These are phyloP conservation scores for Chlorella sp. DNA, from an alignment of 139 green algal genomes.

Conservation along the genomic window DNA sequence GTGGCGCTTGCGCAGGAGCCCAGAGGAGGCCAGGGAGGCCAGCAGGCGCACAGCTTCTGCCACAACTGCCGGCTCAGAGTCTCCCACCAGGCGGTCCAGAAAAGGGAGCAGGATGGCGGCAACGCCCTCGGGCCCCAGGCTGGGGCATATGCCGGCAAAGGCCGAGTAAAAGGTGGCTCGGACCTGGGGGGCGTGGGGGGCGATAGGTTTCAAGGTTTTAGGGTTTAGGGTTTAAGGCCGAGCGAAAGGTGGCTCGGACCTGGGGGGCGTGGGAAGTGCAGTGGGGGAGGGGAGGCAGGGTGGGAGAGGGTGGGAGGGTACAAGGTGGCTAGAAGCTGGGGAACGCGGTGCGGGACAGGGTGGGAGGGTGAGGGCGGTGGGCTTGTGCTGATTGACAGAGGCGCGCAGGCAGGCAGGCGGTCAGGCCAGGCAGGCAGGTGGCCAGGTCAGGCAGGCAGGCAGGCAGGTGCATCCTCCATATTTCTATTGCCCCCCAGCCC, in stretches of 20 bases:
- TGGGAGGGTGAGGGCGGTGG: too few species aligned
- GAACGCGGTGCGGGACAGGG: too few species aligned
- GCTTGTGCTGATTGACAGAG: too few species aligned
- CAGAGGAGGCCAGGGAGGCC: constrained; percentile 28
- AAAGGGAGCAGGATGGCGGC: constrained; percentile 94
- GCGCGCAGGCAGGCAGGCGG: constrained; percentile 31
- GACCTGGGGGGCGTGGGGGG: background rate
- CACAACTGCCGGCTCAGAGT: constrained; percentile 70
- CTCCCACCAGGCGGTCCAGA: constrained; percentile 84
- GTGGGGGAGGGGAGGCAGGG: too few species aligned
- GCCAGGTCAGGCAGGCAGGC: background rate
- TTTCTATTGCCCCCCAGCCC: background rate
- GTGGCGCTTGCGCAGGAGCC: constrained; percentile 46
- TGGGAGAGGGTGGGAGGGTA: too few species aligned
- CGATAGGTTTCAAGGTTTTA: too few species aligned
- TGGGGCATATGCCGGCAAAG: constrained; percentile 39
- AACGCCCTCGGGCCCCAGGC: constrained; percentile 65
- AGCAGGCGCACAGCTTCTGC: constrained; percentile 78
- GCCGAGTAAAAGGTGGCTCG: constrained; percentile 71
- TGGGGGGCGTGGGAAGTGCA: too few species aligned
- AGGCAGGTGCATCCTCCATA: too few species aligned
- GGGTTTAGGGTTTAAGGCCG: too few species aligned
- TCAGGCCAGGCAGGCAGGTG: background rate
- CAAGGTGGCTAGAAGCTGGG: too few species aligned
- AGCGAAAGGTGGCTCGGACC: too few species aligned